Percentiles rank a stretch among this genome's conserved stretches.
Evolutionary conservation across 2,329 filamentous ascomycete species (phyloP).

Genomic region (Neopestalotiopsis rosae): DNA sequence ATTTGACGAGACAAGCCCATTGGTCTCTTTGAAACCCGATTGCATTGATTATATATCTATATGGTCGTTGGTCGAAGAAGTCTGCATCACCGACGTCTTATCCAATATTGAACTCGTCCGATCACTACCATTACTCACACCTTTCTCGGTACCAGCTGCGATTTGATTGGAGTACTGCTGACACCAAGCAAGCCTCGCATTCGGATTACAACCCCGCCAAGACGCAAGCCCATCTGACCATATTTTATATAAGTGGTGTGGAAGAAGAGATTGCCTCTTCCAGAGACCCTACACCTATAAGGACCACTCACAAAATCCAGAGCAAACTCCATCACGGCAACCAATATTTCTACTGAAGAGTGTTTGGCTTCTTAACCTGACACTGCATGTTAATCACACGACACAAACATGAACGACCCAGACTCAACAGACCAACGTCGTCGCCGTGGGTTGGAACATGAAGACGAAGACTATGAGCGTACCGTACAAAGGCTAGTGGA

Average conservation of each 20-base stretch:
- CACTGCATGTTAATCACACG: too few species aligned
- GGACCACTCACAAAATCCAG: not conserved
- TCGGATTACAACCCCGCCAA: not conserved
- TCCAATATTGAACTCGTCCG: not conserved
- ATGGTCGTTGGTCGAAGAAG: not conserved
- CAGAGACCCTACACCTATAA: not conserved
- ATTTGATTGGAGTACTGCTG: not conserved
- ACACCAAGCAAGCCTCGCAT: not conserved
- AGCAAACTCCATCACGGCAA: not conserved
- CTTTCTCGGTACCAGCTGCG: not conserved
- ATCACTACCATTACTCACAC: not conserved
- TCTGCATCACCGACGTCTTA: not conserved
- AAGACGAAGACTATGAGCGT: constrained; percentile 29
- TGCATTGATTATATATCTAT: not conserved
- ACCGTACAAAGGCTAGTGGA: constrained; percentile 23
- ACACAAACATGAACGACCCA: not conserved
- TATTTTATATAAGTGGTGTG: not conserved
- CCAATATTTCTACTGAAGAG: not conserved
- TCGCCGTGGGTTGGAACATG: constrained; percentile 19
- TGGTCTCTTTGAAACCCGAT: not conserved
- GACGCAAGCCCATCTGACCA: not conserved
- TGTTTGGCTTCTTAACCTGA: too few species aligned
- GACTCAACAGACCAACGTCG: not conserved
- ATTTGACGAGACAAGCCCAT: not conserved
- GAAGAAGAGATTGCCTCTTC: not conserved